A percentile compares a stretch with the other conserved stretches of the same genome.
Evolutionary conservation across 2,329 filamentous ascomycete genomes (phyloP).

Genomic region (Xylariaceae sp.): DNA sequence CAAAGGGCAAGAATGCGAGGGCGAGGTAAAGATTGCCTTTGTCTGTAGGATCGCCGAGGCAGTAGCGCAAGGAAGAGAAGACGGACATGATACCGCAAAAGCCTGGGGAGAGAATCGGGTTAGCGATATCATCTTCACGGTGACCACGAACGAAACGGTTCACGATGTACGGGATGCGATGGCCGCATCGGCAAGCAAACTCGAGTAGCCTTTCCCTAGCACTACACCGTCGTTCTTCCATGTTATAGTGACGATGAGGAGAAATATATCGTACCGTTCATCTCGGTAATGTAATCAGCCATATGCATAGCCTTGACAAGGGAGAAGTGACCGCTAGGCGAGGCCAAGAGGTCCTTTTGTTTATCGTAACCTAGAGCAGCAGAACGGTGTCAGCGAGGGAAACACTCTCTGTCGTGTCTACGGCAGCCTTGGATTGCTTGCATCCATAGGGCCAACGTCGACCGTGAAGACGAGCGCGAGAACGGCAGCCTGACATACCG

Average conservation of each 20-base stretch:
- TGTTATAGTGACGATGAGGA: not conserved
- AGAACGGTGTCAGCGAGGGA: no score
- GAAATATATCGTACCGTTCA: constrained; percentile 56
- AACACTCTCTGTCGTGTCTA: no score
- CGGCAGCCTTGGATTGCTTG: no score
- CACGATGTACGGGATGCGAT: no score
- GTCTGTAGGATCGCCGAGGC: constrained; percentile 64
- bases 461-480: not conserved
- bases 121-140: no score
- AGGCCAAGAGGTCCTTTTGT: constrained; percentile 68
- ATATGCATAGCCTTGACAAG: constrained; percentile 68
- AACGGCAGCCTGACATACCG: constrained; percentile 31
- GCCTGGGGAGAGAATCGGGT: constrained; percentile 42
- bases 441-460: no score
- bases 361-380: constrained; percentile 59
- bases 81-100: constrained; percentile 93
- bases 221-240: no score
- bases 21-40: constrained; percentile 74
- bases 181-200: no score
- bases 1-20: constrained; percentile 83
- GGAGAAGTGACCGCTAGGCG: constrained; percentile 70
- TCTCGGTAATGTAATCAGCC: constrained; percentile 77
- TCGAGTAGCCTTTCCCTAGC: no score
- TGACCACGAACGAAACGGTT: no score
- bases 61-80: constrained; percentile 92